Percentiles rank a stretch among this genome's conserved stretches.
phyloP scores from a whole-genome alignment of 169 alveolate genomes.

The Plasmodium coatneyi region DNA sequence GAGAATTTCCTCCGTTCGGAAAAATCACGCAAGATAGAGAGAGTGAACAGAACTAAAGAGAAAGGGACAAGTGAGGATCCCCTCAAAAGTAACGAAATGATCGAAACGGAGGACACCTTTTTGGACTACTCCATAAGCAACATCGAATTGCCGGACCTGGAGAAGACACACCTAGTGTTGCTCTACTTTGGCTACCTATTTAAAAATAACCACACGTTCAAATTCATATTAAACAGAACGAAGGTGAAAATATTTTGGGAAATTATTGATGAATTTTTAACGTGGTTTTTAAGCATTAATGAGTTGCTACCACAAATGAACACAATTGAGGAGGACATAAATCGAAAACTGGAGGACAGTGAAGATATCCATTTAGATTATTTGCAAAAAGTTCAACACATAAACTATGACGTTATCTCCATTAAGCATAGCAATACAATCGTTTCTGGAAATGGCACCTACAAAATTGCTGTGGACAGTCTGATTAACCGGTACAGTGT shows the following conservation, averaged over 20 bases:
- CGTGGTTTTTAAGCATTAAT: constrained; percentile 51
- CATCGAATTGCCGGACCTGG: constrained; percentile 55
- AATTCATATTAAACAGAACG: constrained; percentile 46
- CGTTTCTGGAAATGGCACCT: background rate
- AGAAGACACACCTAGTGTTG: constrained; percentile 53
- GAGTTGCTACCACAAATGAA: constrained; percentile 47
- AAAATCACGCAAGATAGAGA: background rate
- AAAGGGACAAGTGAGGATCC: background rate
- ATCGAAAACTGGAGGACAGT: constrained; percentile 20
- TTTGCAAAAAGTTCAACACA: constrained; percentile 47
- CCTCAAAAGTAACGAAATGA: background rate
- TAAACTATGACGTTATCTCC: constrained; percentile 37
- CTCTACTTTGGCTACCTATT: constrained; percentile 54
- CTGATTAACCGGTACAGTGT: constrained; percentile 26
- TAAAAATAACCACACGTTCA: constrained; percentile 66
- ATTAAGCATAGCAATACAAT: background rate
- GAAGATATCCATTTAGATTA: constrained; percentile 41
- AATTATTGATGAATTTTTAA: constrained; percentile 33
- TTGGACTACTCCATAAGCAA: constrained; percentile 46
- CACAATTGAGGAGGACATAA: constrained; percentile 29
- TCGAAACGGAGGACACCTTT: constrained; percentile 65
- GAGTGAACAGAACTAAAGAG: background rate
- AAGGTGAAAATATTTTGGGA: constrained; percentile 71
- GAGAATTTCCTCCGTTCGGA: background rate
- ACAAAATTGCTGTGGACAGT: constrained; percentile 25